Base-by-base conservation (phyloP, 1,284 basidiomycete species). In the Apiotrichum mycotoxinovorans region DNA sequence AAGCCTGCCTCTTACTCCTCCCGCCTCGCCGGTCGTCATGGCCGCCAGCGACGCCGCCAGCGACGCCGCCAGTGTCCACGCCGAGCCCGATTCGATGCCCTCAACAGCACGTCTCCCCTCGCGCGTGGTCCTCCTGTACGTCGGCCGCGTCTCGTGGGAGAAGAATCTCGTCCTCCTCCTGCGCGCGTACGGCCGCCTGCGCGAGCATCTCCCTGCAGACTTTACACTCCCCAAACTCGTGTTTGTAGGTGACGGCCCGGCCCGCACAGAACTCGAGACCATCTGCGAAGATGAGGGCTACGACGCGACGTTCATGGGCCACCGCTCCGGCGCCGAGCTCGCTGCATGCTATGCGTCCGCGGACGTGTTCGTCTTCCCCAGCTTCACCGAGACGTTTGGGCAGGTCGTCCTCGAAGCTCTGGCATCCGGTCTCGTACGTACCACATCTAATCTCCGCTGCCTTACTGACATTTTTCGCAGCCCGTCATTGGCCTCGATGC, bases 121-220 rank as follows among this genome's bases (percentile, higher is more conserved):
- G n/a, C 71, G 68, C 40, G 60, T 66, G 2, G 76, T 75, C 26
- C 63, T 72, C 12, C 74, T 75, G 49, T 79, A 74, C 60, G 75
- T 77, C 20, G 76, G 77, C 8, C 55, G 77, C 54, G 66, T 78
- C 70, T 80, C 79, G 3, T 83, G 81, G 80, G 83, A 84, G 69
- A 84, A 84, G 72, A 84, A 84, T 66, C 78, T 84, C 3, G 73
- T 79, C n/a, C 75, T 84, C 8, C 72, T 84, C 7, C 76, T 83
- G 48, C 74, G 79, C 49, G 80, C 82, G 1, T 81, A 80, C 65
- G 63, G 67, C 7, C 58, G 71, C 7, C 68, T 82, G 4, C 66
- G 69, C 1, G 51, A 45, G 1, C 22, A 67, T 30, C 53, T 74
- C 8, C 63, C 62, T 0, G 47, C 52, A 20, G 67, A 55, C 53